A percentile compares a stretch with the other conserved stretches of the same genome.
These are phyloP conservation scores for Mallotus nudiflorus DNA, from an alignment of 345 rosid species.

Conservation along the genomic window DNA sequence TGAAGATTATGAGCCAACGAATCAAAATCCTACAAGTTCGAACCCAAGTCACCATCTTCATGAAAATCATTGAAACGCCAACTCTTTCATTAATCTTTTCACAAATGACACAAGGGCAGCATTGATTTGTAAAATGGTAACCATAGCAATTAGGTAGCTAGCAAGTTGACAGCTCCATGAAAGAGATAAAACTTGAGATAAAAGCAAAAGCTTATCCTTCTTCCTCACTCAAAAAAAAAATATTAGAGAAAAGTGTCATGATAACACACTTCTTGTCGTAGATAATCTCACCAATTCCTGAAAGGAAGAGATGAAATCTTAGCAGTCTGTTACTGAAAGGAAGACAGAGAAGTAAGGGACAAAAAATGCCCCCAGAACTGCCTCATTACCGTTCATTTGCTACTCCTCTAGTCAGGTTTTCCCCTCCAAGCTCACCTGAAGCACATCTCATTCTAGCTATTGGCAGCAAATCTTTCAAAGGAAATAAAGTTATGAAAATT, in stretches of 20 bases:
- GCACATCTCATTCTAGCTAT: constrained; percentile 9
- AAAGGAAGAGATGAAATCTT: constrained; percentile 31
- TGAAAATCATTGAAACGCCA: constrained; percentile 1
- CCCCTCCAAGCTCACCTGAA: constrained; percentile 47
- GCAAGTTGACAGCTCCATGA: constrained; percentile 26
- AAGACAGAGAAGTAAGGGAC: constrained; percentile 15
- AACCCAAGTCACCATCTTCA: constrained; percentile 15
- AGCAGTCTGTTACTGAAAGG: constrained; percentile 19
- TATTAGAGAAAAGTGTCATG: constrained; percentile 11
- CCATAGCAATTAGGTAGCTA: constrained; percentile 37
- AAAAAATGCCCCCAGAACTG: constrained; percentile 69
- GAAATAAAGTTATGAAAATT: constrained; percentile 46
- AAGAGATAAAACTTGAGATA: constrained; percentile 40
- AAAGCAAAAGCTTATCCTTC: constrained; percentile 57
- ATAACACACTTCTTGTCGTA: constrained; percentile 15
- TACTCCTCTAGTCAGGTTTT: constrained; percentile 43
- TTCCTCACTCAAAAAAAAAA: constrained; percentile 40
- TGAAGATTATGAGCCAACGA: constrained; percentile 13
- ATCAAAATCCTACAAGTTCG: constrained; percentile 3
- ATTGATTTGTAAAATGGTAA: constrained; percentile 24
- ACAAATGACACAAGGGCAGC: constrained; percentile 7
- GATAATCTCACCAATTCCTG: constrained; percentile 21
- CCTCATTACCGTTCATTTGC: constrained; percentile 39
- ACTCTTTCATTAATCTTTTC: background rate
- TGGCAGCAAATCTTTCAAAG: constrained; percentile 33